A percentile compares a stretch with the other conserved stretches of the same genome.
Evolutionary conservation across 371 early-diverging fungal species (phyloP).

Genomic region (Mortierella sp.): DNA sequence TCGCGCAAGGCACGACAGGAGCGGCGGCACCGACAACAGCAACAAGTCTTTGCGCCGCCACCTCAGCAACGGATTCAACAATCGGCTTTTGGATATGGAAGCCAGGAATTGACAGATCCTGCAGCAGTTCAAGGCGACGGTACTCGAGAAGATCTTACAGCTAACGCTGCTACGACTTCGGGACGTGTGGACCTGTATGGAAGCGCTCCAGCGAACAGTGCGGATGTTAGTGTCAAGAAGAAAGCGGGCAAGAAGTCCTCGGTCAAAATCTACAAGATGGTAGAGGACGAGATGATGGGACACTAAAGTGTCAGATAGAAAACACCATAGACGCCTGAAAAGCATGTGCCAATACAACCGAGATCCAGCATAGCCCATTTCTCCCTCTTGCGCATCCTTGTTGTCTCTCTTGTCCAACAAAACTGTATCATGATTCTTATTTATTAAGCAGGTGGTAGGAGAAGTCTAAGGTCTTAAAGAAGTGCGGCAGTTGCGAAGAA

Average conservation of each 20-base stretch:
- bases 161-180: background rate
- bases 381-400: background rate
- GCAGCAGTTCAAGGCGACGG: background rate
- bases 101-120: conserved; percentile 12
- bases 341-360: background rate
- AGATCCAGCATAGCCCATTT: background rate
- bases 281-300: conserved; percentile 49
- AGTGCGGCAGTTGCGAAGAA: conserved; percentile 9
- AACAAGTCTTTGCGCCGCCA: conserved; percentile 21
- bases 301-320: background rate
- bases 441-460: no score
- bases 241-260: conserved; percentile 20
- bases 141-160: background rate
- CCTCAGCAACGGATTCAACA: conserved; percentile 9
- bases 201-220: background rate
- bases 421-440: no score
- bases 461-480: conserved; percentile 1
- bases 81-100: conserved; percentile 31
- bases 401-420: background rate
- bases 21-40: conserved; percentile 4
- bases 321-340: background rate
- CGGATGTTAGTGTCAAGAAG: background rate
- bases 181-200: background rate
- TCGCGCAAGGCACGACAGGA: conserved; percentile 12
- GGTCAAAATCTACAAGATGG: conserved; percentile 48